Evolutionary conservation across 164 flowering plant species (phyloP).

Genomic region (Stephania cephalantha): DNA sequence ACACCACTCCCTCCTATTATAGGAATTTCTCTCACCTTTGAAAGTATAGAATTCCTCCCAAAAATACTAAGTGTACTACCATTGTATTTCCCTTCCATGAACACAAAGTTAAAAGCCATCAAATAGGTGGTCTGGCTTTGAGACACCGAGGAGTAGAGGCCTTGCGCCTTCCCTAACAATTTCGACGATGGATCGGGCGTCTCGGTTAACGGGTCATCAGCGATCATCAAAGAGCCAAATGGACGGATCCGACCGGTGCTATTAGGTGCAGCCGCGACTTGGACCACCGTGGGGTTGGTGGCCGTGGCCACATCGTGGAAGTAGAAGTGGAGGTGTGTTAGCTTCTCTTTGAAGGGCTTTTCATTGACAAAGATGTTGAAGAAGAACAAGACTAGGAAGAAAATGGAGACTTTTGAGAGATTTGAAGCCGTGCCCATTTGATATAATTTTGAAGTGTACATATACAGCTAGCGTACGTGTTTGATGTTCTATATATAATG

Average conservation of each 20-base stretch:
- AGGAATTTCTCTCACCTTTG: slow-evolving; percentile 6
- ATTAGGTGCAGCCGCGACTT: slow-evolving; percentile 17
- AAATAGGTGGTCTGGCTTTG: neutral
- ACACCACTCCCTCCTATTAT: slow-evolving; percentile 1
- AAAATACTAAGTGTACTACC: slow-evolving; percentile 8
- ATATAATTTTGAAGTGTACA: too few relatives aligned
- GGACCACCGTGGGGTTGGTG: slow-evolving; percentile 22
- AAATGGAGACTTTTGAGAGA: neutral
- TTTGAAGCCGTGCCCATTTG: neutral
- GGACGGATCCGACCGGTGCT: slow-evolving; percentile 1
- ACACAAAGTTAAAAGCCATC: slow-evolving; percentile 1
- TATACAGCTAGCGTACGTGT: too few relatives aligned
- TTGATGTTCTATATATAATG: too few relatives aligned
- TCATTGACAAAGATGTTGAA: neutral
- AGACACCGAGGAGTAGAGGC: neutral
- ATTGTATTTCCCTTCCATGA: slow-evolving; percentile 4
- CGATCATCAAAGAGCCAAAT: slow-evolving; percentile 16
- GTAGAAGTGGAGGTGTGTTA: slow-evolving; percentile 36
- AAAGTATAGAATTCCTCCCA: neutral
- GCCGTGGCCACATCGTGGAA: slow-evolving; percentile 31
- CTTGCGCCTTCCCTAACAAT: slow-evolving; percentile 1
- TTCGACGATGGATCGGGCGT: slow-evolving; percentile 3
- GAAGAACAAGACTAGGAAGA: neutral
- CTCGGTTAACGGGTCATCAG: slow-evolving; percentile 6
- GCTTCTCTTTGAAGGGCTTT: slow-evolving; percentile 14